Base-by-base conservation (phyloP, 2,329 filamentous ascomycete species). In the Fusarium sp. region DNA sequence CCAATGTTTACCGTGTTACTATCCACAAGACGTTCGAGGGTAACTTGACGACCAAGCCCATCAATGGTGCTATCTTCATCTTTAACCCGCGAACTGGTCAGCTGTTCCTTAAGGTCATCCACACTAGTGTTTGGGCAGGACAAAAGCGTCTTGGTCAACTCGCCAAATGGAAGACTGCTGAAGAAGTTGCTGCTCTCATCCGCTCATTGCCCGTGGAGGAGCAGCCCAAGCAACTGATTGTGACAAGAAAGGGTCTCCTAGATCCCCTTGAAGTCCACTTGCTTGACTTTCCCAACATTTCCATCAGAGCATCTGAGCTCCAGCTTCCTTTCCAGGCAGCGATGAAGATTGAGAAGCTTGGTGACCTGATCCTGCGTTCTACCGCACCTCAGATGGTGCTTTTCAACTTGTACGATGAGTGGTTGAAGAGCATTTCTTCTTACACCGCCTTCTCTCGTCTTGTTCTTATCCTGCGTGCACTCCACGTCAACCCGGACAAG, bases 321-420 rank as follows among this genome's bases (percentile, higher is more conserved):
- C 96, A 99, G 80, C 85, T 99, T 70, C 96, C 96, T 3, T 99
- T 99, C 92, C 97, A 99, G 82, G 96, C 96, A 58, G 97, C 97
- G 1, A 99, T 99, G 95, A 99, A 99, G 86, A 94, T 99, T 4
- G 96, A 99, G 83, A 99, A 99, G 82, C 88, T 99, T 47, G 97
- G 95, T 72, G 97, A 99, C 82, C 98, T 99, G 95, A 99, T 99
- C 76, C 84, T 99, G 47, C 92, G 94, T 74, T 97, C 96, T 3
- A 99, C 96, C 96, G 0, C 96, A 98, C 96, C 96, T n/a, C 96
- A 99, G 82, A 99, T 99, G 96, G 96, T 99, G 56, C 87, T 99
- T 11, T 99, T 98, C 88, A 99, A 99, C 78, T 85, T 99, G 41
- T 99, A 98, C 77, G 96, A 99, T 76, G 96, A 99, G 80, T 99